Percentiles rank a stretch among this genome's conserved stretches.
Conservation (phyloP, 768 basidiomycete species). For the Rhizopogon roseolus region DNA sequence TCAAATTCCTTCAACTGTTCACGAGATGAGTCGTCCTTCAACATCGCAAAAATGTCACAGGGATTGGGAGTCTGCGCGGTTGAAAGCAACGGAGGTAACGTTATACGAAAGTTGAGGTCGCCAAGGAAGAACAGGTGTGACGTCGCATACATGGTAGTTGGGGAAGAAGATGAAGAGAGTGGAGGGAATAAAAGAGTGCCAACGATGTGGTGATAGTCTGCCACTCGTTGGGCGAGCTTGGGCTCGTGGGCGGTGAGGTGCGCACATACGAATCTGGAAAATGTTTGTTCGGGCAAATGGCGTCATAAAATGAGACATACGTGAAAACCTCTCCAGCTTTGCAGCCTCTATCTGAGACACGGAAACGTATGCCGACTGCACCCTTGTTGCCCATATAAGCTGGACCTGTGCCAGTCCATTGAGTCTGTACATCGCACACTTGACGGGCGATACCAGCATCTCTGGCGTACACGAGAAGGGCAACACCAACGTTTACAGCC, state of each 20-base stretch:
- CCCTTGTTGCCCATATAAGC: conserved; percentile 92
- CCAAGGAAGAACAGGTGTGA: conserved; percentile 93
- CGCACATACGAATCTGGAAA: conserved; percentile 78
- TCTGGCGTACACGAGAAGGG: conserved; percentile 80
- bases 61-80: conserved; percentile 28
- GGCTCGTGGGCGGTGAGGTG: conserved; percentile 84
- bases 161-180: conserved; percentile 31
- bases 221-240: conserved; percentile 59
- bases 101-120: conserved; percentile 88
- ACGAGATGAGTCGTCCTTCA: conserved; percentile 47
- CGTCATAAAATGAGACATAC: conserved; percentile 39
- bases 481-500: conserved; percentile 82
- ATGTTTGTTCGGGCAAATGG: neutral
- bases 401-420: conserved; percentile 72
- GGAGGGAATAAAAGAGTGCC: conserved; percentile 74
- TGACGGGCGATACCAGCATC: conserved; percentile 61
- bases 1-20: conserved; percentile 68
- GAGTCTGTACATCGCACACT: conserved; percentile 62
- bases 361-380: conserved; percentile 84
- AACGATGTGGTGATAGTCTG: conserved; percentile 81
- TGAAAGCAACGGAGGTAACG: conserved; percentile 52
- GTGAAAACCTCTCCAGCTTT: conserved; percentile 74
- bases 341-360: conserved; percentile 52
- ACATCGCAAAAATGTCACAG: conserved; percentile 34
- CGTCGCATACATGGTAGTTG: conserved; percentile 72